Conservation (phyloP, 192 early-diverging fungal species). For the Chytriomyces sp. region DNA sequence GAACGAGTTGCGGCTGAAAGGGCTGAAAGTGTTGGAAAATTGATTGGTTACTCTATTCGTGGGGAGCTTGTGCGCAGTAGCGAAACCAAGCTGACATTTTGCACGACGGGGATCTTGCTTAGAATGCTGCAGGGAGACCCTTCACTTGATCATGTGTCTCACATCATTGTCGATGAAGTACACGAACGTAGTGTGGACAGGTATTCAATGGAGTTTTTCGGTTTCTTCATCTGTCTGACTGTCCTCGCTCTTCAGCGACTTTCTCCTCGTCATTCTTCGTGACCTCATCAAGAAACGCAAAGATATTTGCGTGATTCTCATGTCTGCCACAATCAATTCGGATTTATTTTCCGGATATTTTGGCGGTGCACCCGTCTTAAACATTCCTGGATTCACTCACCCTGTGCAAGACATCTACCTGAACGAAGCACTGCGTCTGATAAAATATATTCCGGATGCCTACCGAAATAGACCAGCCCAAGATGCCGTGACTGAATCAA, state of each 20-base stretch:
- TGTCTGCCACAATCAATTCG: conserved; percentile 76
- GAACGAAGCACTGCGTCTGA: conserved; percentile 66
- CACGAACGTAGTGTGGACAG: conserved; percentile 64
- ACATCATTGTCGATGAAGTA: conserved; percentile 81
- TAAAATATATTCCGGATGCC: conserved; percentile 37
- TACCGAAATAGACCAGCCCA: neutral
- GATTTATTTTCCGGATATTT: conserved; percentile 53
- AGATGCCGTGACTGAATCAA: neutral
- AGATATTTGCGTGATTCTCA: conserved; percentile 65
- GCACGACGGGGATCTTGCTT: conserved; percentile 72
- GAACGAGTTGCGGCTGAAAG: conserved; percentile 66
- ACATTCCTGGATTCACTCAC: conserved; percentile 63
- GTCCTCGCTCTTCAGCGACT: conserved; percentile 56
- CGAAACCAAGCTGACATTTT: conserved; percentile 47
- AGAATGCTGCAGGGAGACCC: conserved; percentile 70
- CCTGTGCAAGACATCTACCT: conserved; percentile 60
- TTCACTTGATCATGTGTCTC: conserved; percentile 56
- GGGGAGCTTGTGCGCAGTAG: conserved; percentile 54
- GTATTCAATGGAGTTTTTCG: neutral
- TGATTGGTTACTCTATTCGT: conserved; percentile 78
- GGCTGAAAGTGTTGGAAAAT: conserved; percentile 59
- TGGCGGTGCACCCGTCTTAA: conserved; percentile 45
- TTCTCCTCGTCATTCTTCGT: conserved; percentile 71
- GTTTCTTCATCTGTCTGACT: conserved; percentile 3
- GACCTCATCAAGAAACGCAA: conserved; percentile 53